These are phyloP conservation scores for Ephemerocybe angulata DNA, from an alignment of 768 basidiomycete genomes.

Conservation along the genomic window DNA sequence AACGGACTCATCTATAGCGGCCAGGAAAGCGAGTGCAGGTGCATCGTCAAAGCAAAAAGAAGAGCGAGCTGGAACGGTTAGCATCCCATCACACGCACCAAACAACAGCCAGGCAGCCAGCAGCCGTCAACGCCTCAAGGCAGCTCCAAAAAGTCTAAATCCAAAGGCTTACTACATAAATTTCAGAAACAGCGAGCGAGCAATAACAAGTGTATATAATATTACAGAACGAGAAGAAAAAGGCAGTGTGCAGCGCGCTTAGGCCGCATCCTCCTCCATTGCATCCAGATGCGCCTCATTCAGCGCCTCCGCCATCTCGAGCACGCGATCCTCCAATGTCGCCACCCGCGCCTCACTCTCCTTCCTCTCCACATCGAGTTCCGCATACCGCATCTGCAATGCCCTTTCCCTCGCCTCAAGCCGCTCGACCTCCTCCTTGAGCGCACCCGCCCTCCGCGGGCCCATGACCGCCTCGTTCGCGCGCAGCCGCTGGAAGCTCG, in stretches of 20 bases:
- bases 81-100: too few species aligned
- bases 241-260: too few species aligned
- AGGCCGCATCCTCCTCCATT: conserved; percentile 51
- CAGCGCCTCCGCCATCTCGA: conserved; percentile 77
- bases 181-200: not conserved
- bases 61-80: too few species aligned
- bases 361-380: conserved; percentile 66
- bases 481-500: conserved; percentile 74
- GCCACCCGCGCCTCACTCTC: conserved; percentile 58
- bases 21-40: too few species aligned
- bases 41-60: not conserved
- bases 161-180: too few species aligned
- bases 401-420: conserved; percentile 73
- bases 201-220: too few species aligned
- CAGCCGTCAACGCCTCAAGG: too few species aligned
- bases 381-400: conserved; percentile 82
- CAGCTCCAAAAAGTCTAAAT: too few species aligned
- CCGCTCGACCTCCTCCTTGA: conserved; percentile 83
- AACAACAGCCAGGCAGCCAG: too few species aligned
- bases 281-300: conserved; percentile 74
- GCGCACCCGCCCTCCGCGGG: conserved; percentile 70
- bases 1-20: too few species aligned
- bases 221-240: too few species aligned
- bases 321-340: conserved; percentile 78
- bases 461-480: conserved; percentile 71